Evolutionary conservation across 129 eudicot genomes (phyloP), one percentile per base, ranked within the genome.

Genomic region (Chrysanthemum makinoi): DNA sequence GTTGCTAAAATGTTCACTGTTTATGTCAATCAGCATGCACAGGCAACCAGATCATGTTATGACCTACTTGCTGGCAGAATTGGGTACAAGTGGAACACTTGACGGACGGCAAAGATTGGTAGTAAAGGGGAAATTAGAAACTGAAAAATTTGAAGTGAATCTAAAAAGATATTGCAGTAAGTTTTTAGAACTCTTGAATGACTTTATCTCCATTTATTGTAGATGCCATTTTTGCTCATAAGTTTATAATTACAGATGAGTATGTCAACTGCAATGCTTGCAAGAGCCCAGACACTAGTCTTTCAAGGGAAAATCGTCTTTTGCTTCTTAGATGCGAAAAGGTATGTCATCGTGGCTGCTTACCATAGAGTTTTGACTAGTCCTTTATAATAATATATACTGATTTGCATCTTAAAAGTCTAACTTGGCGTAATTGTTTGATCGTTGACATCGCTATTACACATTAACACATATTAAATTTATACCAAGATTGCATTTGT

Each of bases 41-140:
- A 81, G 96, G 73, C 85, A 81, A 68, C 89, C 91, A 1, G 91
- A 88, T 70, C 96, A 88, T 86, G 91, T 88, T 5, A 88, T 86
- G 91, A 70, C 73, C 33, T 88, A 83, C 61, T 74, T 88, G 80
- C 82, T 88, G 55, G 89, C 91, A 22, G 96, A 88, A 62, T 73
- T 86, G 91, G 96, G 91, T 75, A 88, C 91, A 19, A 88, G 84
- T 72, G 96, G 89, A 2, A 86, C 96, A 14, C 80, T 88, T 69
- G 96, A 88, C 77, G 96, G 91, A 33, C 96, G 86, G 28, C 96
- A 88, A 64, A 80, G 89, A 55, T 83, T 86, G 69, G 89, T 83
- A 0, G 78, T 83, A 10, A 88, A 86, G 62, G 91, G 89, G 62
- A 81, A 85, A 68, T 83, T 86, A 79, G 86, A 83, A 44, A 87